phyloP scores from a whole-genome alignment of 148 eudicot genomes.

The Tetragonia tetragonoides region DNA sequence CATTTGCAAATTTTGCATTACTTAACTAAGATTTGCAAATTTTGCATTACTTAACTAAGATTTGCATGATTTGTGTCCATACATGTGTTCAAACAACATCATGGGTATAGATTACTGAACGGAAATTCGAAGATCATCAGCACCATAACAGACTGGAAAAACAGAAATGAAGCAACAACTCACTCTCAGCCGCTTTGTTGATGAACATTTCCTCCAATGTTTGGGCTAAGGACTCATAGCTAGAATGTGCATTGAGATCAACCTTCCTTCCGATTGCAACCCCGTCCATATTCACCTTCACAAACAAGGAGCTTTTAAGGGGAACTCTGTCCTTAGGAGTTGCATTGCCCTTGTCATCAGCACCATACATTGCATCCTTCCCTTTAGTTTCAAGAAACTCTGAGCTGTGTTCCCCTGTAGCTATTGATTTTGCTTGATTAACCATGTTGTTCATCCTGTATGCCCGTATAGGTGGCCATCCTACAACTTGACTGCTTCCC shows the following conservation, averaged over 20 bases:
- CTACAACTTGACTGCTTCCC: slow-evolving; percentile 78
- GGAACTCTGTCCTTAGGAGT: slow-evolving; percentile 35
- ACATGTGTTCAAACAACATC: neutral
- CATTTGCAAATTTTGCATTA: no score
- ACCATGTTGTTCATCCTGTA: slow-evolving; percentile 75
- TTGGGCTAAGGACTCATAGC: slow-evolving; percentile 65
- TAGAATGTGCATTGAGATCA: slow-evolving; percentile 73
- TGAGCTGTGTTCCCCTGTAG: slow-evolving; percentile 43
- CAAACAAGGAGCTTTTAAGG: slow-evolving; percentile 50
- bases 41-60: no score
- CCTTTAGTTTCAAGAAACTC: slow-evolving; percentile 38
- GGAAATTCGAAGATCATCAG: neutral
- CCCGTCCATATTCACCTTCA: slow-evolving; percentile 95
- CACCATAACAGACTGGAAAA: neutral
- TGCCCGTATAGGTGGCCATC: slow-evolving; percentile 94
- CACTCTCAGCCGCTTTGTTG: slow-evolving; percentile 47
- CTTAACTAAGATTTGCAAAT: no score
- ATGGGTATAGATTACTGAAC: neutral
- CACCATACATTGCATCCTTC: slow-evolving; percentile 32
- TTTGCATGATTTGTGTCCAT: neutral
- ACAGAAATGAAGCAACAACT: slow-evolving; percentile 25
- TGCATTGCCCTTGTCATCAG: slow-evolving; percentile 29
- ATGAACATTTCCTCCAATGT: slow-evolving; percentile 80
- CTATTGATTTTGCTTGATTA: slow-evolving; percentile 56
- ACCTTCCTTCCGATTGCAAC: slow-evolving; percentile 83